Conservation (phyloP, 768 basidiomycete species). For the Auriscalpium microsporum region DNA sequence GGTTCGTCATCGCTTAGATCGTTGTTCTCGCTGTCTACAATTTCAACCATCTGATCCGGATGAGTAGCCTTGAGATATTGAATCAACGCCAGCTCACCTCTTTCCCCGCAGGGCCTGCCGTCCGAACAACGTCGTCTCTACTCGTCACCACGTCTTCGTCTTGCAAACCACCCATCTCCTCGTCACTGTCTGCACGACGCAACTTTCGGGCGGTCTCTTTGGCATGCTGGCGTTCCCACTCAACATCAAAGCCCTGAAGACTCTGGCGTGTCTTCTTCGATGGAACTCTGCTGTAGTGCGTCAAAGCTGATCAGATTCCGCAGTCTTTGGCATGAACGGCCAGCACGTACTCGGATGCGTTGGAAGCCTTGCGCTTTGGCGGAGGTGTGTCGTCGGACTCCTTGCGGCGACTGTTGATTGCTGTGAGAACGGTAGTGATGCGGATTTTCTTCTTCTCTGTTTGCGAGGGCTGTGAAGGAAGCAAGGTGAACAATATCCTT, state of each 20-base stretch:
- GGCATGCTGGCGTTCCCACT: neutral
- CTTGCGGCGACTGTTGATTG: neutral
- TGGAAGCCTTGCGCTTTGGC: neutral
- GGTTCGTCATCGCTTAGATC: neutral
- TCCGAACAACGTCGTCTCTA: neutral
- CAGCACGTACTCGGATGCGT: neutral
- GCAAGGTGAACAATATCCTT: neutral
- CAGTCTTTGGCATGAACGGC: neutral
- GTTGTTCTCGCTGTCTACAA: neutral
- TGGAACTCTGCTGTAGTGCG: too few relatives aligned
- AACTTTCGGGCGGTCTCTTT: neutral
- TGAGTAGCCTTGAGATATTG: too few relatives aligned
- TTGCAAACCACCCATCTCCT: neutral
- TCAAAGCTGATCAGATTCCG: too few relatives aligned
- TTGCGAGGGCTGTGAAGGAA: neutral
- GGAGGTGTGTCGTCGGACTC: neutral
- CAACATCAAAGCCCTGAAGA: neutral
- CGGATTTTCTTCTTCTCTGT: neutral
- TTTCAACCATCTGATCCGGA: neutral
- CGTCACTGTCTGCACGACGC: neutral
- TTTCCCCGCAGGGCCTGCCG: neutral
- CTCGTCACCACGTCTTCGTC: neutral
- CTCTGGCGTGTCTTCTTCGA: neutral
- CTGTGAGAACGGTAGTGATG: neutral
- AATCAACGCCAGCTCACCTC: neutral